Conservation (phyloP, 306 rosid genomes). For the Coriaria nepalensis region DNA sequence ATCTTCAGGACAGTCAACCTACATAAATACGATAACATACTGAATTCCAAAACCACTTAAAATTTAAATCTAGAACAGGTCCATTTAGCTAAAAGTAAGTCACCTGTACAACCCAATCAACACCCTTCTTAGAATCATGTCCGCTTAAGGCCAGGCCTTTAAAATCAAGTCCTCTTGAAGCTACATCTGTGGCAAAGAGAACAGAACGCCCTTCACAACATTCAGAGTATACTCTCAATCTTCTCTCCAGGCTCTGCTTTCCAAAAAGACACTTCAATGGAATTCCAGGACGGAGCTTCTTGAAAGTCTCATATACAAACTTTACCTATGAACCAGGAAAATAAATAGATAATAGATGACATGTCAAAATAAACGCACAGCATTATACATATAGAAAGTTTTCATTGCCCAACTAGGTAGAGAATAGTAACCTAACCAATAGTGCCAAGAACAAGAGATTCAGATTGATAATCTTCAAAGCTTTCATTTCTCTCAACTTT, state of each 20-base stretch:
- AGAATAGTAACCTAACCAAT: too few species aligned
- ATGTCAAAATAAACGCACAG: too few species aligned
- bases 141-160: too few species aligned
- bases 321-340: slow-evolving; percentile 36
- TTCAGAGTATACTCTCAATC: slow-evolving; percentile 62
- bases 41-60: slow-evolving; percentile 2
- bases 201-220: slow-evolving; percentile 69
- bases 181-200: slow-evolving; percentile 85
- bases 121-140: too few species aligned
- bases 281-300: slow-evolving; percentile 83
- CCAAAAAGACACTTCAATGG: slow-evolving; percentile 86
- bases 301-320: slow-evolving; percentile 74
- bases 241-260: slow-evolving; percentile 70
- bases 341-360: slow-evolving; percentile 8
- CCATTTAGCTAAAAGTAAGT: slow-evolving; percentile 10
- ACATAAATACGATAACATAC: slow-evolving; percentile 12
- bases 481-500: too few species aligned
- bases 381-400: too few species aligned
- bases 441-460: too few species aligned
- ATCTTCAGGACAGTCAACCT: slow-evolving; percentile 92
- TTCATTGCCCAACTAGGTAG: too few species aligned
- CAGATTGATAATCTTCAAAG: too few species aligned
- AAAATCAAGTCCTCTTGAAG: slow-evolving; percentile 95
- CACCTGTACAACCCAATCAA: slow-evolving; percentile 98
- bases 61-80: background rate